Conservation (phyloP, 495 filamentous ascomycete genomes). For the Tuber brumale region DNA sequence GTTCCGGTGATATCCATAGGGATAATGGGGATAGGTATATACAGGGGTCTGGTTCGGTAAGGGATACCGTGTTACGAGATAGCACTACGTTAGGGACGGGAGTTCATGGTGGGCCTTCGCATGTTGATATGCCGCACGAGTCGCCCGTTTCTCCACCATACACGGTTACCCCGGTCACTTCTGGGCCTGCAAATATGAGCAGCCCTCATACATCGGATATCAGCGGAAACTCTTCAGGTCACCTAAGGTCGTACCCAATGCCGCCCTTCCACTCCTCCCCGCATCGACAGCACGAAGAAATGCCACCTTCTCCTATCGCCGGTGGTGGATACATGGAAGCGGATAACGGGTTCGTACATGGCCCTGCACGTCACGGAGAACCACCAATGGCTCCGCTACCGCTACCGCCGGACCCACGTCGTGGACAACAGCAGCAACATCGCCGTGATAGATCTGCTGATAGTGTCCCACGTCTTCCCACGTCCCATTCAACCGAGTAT, state of each 20-base stretch:
- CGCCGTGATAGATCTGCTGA: conserved; percentile 37
- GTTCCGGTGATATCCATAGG: conserved; percentile 20
- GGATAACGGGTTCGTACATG: conserved; percentile 38
- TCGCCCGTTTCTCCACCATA: neutral
- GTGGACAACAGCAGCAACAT: conserved; percentile 18
- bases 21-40: conserved; percentile 30
- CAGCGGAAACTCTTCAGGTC: conserved; percentile 24
- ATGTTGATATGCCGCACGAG: conserved; percentile 25
- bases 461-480: conserved; percentile 29
- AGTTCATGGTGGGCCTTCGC: conserved; percentile 5
- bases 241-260: conserved; percentile 18
- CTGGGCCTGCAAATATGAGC: neutral
- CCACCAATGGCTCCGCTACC: conserved; percentile 36
- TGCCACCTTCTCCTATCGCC: conserved; percentile 35
- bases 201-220: conserved; percentile 22
- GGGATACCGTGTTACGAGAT: conserved; percentile 32
- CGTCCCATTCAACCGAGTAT: conserved; percentile 29
- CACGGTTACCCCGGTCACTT: neutral
- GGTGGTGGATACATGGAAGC: conserved; percentile 39
- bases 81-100: conserved; percentile 31
- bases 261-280: conserved; percentile 12
- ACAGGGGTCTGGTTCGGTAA: conserved; percentile 12
- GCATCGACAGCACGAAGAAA: conserved; percentile 28
- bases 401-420: conserved; percentile 34
- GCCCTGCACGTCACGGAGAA: conserved; percentile 22